Percentiles rank a stretch among this genome's conserved stretches.
These are phyloP conservation scores for Vitis amurensis DNA, from an alignment of 164 flowering plant species.

Conservation along the genomic window DNA sequence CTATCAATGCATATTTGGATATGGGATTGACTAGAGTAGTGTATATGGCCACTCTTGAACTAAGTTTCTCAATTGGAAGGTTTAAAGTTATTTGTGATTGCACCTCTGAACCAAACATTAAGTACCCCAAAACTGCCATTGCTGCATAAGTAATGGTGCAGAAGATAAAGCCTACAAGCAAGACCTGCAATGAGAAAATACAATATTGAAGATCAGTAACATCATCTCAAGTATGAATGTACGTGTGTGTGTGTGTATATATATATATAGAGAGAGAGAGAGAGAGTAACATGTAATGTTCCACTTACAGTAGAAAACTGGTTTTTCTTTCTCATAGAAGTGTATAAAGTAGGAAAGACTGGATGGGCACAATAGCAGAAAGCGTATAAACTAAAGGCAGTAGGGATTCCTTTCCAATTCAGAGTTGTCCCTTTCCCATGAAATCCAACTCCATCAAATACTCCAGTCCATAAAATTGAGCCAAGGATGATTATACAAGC, in stretches of 20 bases:
- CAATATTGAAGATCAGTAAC: too few species aligned
- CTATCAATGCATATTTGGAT: conserved; percentile 68
- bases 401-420: conserved; percentile 63
- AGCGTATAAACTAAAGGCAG: conserved; percentile 62
- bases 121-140: conserved; percentile 74
- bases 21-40: conserved; percentile 69
- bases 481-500: conserved; percentile 53
- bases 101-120: conserved; percentile 71
- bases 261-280: too few species aligned
- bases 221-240: too few species aligned
- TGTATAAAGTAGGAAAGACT: conserved; percentile 77
- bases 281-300: neutral
- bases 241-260: too few species aligned
- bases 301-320: conserved; percentile 65
- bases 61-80: conserved; percentile 50
- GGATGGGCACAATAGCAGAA: conserved; percentile 87
- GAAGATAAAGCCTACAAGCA: conserved; percentile 56
- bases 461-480: conserved; percentile 54
- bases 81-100: conserved; percentile 73
- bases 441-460: conserved; percentile 67
- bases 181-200: conserved; percentile 48
- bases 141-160: conserved; percentile 57
- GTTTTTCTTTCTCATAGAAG: conserved; percentile 61
- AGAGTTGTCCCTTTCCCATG: conserved; percentile 41
- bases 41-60: conserved; percentile 79